These are phyloP conservation scores for Naegleria lovaniensis DNA, from an alignment of 208 protist species.

Conservation along the genomic window DNA sequence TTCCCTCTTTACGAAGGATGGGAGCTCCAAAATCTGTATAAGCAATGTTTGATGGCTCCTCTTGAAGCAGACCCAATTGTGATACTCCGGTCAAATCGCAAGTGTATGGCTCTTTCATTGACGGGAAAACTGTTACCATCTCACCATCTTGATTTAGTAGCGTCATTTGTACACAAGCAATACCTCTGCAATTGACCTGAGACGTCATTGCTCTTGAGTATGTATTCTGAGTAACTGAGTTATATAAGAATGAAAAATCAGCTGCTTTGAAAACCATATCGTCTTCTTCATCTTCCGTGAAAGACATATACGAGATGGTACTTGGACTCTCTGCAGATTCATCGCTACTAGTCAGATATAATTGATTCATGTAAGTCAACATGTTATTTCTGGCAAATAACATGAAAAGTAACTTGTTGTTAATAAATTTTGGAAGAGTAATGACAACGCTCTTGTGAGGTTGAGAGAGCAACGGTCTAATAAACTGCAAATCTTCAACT, in stretches of 20 bases:
- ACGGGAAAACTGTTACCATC: background rate
- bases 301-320: background rate
- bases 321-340: background rate
- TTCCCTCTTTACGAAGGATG: background rate
- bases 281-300: background rate
- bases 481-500: conserved; percentile 40
- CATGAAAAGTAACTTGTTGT: conserved; percentile 22
- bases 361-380: conserved; percentile 31
- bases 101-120: background rate
- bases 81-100: background rate
- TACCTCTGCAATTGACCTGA: background rate
- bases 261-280: background rate
- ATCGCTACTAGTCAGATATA: conserved; percentile 24
- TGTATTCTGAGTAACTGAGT: background rate
- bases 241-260: background rate
- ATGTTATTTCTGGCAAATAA: conserved; percentile 37
- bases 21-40: background rate
- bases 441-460: conserved; percentile 22
- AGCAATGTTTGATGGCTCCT: background rate
- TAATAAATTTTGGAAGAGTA: conserved; percentile 21
- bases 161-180: background rate
- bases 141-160: background rate
- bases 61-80: background rate
- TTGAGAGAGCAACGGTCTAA: conserved; percentile 28
- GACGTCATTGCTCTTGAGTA: background rate